Evolutionary conservation across 176 grass and related monocot species (phyloP), one percentile per base, ranked within the genome.

Genomic region (Aegilops speltoides): DNA sequence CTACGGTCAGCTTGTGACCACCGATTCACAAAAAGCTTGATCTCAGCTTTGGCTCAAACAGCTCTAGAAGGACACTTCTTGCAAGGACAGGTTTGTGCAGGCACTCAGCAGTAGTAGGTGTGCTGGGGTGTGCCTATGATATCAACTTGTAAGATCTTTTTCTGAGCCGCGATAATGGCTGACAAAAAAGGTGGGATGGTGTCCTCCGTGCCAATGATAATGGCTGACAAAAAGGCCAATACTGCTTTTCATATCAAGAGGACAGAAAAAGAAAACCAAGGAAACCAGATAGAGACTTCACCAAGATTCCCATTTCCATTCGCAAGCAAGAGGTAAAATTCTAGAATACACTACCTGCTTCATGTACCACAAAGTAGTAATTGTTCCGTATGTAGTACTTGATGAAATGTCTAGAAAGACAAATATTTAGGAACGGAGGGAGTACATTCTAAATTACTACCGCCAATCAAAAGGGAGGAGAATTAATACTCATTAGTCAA

Each of bases 171-270:
- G 90, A 78, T 85, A 81, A 88, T 77, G 86, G 77, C 86, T 88
- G 82, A 85, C 82, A 85, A 68, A 82, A 91, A 88, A 88, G 85
- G 80, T 40, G 82, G n/a, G 81, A 33, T 85, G 63, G 82, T 85
- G 90, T 89, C 79, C 67, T 86, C 80, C 84, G 48, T 79, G 79
- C 87, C 87, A 92, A 79, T 92, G 87, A 92, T 89, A 88, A 92
- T 87, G 87, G 84, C 74, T 87, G 79, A 83, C 84, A 92, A 54
- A 86, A 92, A 86, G 73, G 67, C 79, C 73, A 77, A 45, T 52
- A 52, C 48, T 80, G 76, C 67, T 89, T 89, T 89, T 83, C 59
- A 63, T 76, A 79, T 80, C 90, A 86, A 77, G 57, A 64, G 59
- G 68, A 61, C 50, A 79, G 26, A 65, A 86, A 78, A 85, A 72